These are phyloP conservation scores for Mycena indigotica DNA, from an alignment of 768 basidiomycete genomes.

Conservation along the genomic window DNA sequence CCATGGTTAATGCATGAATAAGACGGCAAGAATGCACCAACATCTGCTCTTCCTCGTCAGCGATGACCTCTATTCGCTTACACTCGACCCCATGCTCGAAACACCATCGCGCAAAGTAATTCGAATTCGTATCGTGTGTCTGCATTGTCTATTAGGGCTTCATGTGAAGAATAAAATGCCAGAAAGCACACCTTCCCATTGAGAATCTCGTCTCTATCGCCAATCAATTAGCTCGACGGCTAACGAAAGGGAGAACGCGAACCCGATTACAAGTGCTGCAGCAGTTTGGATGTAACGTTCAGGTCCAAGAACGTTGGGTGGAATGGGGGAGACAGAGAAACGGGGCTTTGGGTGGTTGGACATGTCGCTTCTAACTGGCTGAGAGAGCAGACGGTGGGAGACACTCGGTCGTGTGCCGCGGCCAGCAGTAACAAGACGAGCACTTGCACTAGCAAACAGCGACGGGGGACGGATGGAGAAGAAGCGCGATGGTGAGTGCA, in stretches of 20 bases:
- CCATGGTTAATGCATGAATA: not conserved
- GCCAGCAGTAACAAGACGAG: not conserved
- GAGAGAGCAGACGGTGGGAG: not conserved
- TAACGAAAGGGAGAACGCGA: conserved; percentile 20
- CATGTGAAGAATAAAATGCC: too few relatives aligned
- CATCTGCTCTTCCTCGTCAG: conserved; percentile 92
- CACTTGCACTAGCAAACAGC: not conserved
- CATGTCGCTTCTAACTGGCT: not conserved
- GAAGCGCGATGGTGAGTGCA: not conserved
- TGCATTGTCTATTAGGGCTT: too few relatives aligned
- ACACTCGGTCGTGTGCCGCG: not conserved
- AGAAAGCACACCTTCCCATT: too few relatives aligned
- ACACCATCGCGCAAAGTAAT: conserved; percentile 85
- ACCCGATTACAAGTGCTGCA: conserved; percentile 79
- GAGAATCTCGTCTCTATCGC: conserved; percentile 79
- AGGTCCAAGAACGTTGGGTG: conserved; percentile 68
- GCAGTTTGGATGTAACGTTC: conserved; percentile 73
- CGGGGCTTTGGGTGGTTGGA: not conserved
- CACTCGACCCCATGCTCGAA: conserved; percentile 85
- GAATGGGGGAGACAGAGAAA: conserved; percentile 59
- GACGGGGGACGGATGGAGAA: not conserved
- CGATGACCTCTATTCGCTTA: conserved; percentile 87
- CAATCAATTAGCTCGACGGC: not conserved
- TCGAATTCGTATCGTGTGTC: conserved; percentile 80
- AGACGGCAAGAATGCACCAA: conserved; percentile 37